Evolutionary conservation across 306 rosid genomes (phyloP).

Genomic region (peach (Prunus persica)): DNA sequence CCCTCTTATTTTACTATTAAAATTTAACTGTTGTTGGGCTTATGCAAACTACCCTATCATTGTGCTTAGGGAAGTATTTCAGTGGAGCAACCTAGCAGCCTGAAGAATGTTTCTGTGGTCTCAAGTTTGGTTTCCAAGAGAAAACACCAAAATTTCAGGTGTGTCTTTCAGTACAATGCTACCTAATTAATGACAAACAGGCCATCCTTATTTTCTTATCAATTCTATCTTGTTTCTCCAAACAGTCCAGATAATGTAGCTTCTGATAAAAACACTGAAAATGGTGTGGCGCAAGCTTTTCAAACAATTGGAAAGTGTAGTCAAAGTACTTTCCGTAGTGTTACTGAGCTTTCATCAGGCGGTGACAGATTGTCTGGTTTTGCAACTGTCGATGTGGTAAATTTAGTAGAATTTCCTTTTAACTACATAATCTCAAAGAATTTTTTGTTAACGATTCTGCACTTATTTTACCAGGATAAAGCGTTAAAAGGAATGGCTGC

Average conservation of each 20-base stretch:
- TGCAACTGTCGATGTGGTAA: constrained; percentile 77
- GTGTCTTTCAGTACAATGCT: constrained; percentile 21
- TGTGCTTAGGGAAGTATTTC: constrained; percentile 52
- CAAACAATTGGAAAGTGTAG: constrained; percentile 52
- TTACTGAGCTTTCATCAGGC: constrained; percentile 65
- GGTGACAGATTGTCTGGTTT: constrained; percentile 50
- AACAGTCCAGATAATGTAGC: constrained; percentile 48
- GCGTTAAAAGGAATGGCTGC: constrained; percentile 78
- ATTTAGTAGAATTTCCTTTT: constrained; percentile 4
- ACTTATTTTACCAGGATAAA: constrained; percentile 56
- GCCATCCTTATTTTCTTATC: constrained; percentile 7
- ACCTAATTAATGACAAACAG: neutral
- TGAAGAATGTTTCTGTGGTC: constrained; percentile 45
- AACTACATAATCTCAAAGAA: neutral
- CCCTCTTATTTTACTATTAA: constrained; percentile 9
- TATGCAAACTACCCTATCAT: constrained; percentile 17
- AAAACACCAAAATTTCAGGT: constrained; percentile 48
- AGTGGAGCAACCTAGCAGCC: constrained; percentile 44
- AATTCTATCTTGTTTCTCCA: constrained; percentile 23
- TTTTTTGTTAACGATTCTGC: constrained; percentile 6
- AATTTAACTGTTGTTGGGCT: constrained; percentile 5
- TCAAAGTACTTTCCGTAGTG: constrained; percentile 73
- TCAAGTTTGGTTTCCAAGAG: constrained; percentile 43
- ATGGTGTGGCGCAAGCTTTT: constrained; percentile 29
- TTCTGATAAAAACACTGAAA: constrained; percentile 30